phyloP scores from a whole-genome alignment of 305 asterid genomes.

The Fraxinus baroniana region DNA sequence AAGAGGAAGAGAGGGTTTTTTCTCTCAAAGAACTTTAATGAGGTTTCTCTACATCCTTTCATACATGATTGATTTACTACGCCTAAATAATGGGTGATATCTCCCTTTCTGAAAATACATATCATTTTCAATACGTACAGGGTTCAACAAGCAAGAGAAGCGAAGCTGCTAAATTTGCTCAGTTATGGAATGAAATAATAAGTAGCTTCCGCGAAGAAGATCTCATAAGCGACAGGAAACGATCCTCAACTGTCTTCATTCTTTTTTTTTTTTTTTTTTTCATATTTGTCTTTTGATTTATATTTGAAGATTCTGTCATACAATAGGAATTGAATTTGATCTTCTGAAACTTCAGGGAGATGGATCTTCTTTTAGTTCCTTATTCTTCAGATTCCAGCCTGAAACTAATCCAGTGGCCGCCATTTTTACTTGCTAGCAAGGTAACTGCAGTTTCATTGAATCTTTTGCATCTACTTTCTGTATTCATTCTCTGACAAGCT shows the following conservation, averaged over 20 bases:
- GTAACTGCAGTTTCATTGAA: constrained; percentile 36
- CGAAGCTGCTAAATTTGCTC: constrained; percentile 97
- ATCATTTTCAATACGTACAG: constrained; percentile 37
- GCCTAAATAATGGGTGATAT: constrained; percentile 12
- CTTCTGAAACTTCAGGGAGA: constrained; percentile 72
- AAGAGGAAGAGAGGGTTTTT: constrained; percentile 70
- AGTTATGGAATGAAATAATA: constrained; percentile 95
- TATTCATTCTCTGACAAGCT: constrained; percentile 26
- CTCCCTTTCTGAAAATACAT: constrained; percentile 19
- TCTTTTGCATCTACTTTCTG: constrained; percentile 13
- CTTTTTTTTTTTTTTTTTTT: not conserved
- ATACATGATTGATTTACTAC: constrained; percentile 23
- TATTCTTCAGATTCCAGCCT: constrained; percentile 90
- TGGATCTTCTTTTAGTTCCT: constrained; percentile 98
- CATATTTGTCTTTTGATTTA: not conserved
- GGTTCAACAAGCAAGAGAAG: constrained; percentile 71
- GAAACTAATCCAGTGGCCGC: constrained; percentile 97
- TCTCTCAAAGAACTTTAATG: constrained; percentile 57
- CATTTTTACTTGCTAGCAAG: constrained; percentile 98
- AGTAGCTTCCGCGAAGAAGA: constrained; percentile 98
- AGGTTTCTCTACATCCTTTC: constrained; percentile 51
- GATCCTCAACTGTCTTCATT: constrained; percentile 28
- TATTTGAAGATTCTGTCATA: constrained; percentile 4
- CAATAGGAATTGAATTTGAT: constrained; percentile 30
- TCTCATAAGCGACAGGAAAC: constrained; percentile 90